These are phyloP conservation scores for Pythium dissotocum DNA, from an alignment of 352 stramenopile species.

Conservation along the genomic window DNA sequence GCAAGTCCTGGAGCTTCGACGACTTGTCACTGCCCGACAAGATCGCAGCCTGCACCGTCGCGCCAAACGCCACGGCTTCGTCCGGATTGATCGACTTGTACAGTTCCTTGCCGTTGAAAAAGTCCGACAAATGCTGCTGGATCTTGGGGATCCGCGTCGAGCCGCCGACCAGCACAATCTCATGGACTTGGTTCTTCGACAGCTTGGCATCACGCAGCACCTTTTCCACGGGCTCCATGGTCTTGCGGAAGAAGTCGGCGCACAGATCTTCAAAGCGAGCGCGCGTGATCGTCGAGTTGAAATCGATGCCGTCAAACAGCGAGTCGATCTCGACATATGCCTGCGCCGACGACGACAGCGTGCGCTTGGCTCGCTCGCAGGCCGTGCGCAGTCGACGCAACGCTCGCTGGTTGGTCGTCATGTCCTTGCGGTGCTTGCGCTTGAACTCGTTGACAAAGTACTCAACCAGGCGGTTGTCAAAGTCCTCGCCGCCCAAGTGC, in stretches of 20 bases:
- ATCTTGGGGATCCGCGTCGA: slow-evolving; percentile 56
- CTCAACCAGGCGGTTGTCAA: slow-evolving; percentile 94
- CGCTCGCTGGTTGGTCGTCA: slow-evolving; percentile 86
- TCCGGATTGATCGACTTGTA: slow-evolving; percentile 85
- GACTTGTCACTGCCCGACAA: slow-evolving; percentile 62
- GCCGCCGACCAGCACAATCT: slow-evolving; percentile 83
- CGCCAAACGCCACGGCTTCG: slow-evolving; percentile 81
- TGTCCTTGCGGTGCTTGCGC: slow-evolving; percentile 87
- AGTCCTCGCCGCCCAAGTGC: slow-evolving; percentile 92
- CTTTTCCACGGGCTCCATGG: slow-evolving; percentile 85
- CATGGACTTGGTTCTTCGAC: slow-evolving; percentile 78
- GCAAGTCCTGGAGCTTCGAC: slow-evolving; percentile 85
- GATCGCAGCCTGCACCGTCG: slow-evolving; percentile 69
- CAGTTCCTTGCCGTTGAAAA: slow-evolving; percentile 63
- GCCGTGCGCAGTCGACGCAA: slow-evolving; percentile 90
- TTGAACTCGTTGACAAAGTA: slow-evolving; percentile 94
- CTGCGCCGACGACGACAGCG: slow-evolving; percentile 91
- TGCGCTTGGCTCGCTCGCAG: slow-evolving; percentile 94
- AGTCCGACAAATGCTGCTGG: slow-evolving; percentile 48
- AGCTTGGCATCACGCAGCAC: slow-evolving; percentile 89
- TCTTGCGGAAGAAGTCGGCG: slow-evolving; percentile 89
- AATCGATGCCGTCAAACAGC: slow-evolving; percentile 93
- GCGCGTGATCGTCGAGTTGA: slow-evolving; percentile 91
- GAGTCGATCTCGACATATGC: slow-evolving; percentile 95
- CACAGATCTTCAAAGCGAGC: slow-evolving; percentile 90